phyloP scores from a whole-genome alignment of 2,329 filamentous ascomycete species.

The Penicillium sp. region DNA sequence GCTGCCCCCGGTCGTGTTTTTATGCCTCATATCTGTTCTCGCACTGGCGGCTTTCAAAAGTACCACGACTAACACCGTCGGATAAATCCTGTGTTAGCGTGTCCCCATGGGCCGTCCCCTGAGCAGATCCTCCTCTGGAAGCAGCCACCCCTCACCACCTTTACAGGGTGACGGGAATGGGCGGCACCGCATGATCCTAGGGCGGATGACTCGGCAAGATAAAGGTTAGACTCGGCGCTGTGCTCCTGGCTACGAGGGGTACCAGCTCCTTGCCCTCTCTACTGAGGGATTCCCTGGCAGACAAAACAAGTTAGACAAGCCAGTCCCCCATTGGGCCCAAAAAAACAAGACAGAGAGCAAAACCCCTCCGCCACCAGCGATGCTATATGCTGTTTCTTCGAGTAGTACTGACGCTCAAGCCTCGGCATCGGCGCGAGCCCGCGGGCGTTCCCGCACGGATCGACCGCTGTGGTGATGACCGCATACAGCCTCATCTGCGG shows the following conservation, averaged over 20 bases:
- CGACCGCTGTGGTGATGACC: constrained; percentile 5
- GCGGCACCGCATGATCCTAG: neutral
- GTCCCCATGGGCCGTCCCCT: neutral
- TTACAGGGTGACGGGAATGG: neutral
- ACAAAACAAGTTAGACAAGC: neutral
- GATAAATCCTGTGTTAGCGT: neutral
- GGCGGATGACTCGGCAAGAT: neutral
- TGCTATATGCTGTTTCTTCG: neutral
- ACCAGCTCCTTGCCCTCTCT: neutral
- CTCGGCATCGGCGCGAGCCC: constrained; percentile 3
- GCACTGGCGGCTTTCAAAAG: neutral
- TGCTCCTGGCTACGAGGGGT: neutral
- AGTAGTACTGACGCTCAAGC: constrained; percentile 1
- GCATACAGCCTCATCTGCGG: constrained; percentile 8
- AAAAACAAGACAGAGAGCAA: neutral
- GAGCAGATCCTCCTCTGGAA: neutral
- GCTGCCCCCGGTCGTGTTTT: neutral
- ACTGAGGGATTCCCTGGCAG: neutral
- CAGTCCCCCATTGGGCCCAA: neutral
- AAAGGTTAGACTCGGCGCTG: neutral
- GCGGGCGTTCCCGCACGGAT: constrained; percentile 15
- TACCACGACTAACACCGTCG: neutral
- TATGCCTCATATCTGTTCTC: neutral
- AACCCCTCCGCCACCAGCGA: neutral
- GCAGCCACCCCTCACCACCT: neutral